Evolutionary conservation across 352 stramenopile genomes (phyloP), one percentile per base, ranked within the genome.

Genomic region (Globisporangium apiculatum): DNA sequence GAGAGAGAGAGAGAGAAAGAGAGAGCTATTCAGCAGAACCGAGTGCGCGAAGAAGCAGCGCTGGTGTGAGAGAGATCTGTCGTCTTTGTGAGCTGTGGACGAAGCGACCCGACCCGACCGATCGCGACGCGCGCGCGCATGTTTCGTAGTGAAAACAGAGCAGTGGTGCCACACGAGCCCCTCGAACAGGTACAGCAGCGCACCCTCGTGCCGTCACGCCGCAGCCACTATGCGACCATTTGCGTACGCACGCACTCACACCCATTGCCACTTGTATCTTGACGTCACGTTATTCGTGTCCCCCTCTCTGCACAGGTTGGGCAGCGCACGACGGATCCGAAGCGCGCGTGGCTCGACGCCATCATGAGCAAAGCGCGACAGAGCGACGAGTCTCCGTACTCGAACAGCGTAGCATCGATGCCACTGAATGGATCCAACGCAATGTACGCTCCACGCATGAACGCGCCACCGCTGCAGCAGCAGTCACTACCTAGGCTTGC

Each of bases 321-420:
- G 14, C 58, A 40, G 48, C 65, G 54, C n/a, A 67, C 53, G 12
- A 61, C 68, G 41, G 69, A 78, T 48, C 68, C 77, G 6, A 89
- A 86, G 54, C 72, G 85, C 53, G 71, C 75, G 56, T 89, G 80
- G 80, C 71, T 91, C 49, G 68, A 85, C 65, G 80, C 78, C 10
- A 87, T 91, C 46, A 81, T 87, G 69, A 91, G 65, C 72, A 84
- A 85, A 60, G 65, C 71, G 17, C 74, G 76, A 18, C 58, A 67
- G 4, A 62, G 38, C 12, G 69, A 72, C 49, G 12, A 42, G 47
- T 40, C 61, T 9, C 61, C 50, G 7, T 53, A 56, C 35, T 40
- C 42, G 37, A 55, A 31, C 24, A 31, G 56, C 50, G 38, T 58
- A 35, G 14, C 57, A 37, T 59, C 65, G 51, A 56, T 52, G 14